phyloP scores from a whole-genome alignment of 768 basidiomycete species.

The Terana coerulea region DNA sequence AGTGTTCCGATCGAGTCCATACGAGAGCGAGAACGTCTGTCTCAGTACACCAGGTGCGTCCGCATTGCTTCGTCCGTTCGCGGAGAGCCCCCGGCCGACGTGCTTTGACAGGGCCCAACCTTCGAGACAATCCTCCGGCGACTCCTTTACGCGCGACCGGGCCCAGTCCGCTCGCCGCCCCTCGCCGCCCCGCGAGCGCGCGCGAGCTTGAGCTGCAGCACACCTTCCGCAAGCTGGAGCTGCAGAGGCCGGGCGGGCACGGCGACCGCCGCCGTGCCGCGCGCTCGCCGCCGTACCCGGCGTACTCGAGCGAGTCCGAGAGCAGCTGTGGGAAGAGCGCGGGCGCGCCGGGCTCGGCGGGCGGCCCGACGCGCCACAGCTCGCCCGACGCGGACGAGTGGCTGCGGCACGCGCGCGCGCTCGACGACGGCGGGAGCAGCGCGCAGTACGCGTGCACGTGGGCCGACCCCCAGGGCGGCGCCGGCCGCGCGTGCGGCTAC shows the following conservation, averaged over 20 bases:
- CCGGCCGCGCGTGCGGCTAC: conserved; percentile 35
- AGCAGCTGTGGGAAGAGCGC: conserved; percentile 10
- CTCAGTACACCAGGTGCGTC: conserved; percentile 8
- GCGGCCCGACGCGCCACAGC: conserved; percentile 9
- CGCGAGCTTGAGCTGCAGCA: conserved; percentile 11
- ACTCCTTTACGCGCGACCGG: not conserved
- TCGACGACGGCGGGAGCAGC: conserved; percentile 10
- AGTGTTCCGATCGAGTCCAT: not conserved
- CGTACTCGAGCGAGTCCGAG: conserved; percentile 14
- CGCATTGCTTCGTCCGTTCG: not conserved
- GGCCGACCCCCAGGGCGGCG: conserved; percentile 31
- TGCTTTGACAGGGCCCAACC: not conserved
- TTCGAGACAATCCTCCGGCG: not conserved
- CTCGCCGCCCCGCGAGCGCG: conserved; percentile 6
- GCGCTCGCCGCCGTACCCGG: conserved; percentile 3
- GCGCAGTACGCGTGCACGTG: conserved; percentile 38
- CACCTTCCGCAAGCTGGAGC: conserved; percentile 5
- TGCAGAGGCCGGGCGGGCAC: conserved; percentile 3
- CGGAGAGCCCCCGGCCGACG: not conserved
- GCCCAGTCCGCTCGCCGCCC: not conserved
- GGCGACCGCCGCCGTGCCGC: not conserved
- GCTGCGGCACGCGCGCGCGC: conserved; percentile 4
- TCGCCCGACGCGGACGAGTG: conserved; percentile 12
- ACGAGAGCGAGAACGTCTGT: not conserved
- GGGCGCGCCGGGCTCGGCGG: not conserved